Evolutionary conservation across 75 land plant genomes (phyloP).

Genomic region (Chamaecyparis obtusa): DNA sequence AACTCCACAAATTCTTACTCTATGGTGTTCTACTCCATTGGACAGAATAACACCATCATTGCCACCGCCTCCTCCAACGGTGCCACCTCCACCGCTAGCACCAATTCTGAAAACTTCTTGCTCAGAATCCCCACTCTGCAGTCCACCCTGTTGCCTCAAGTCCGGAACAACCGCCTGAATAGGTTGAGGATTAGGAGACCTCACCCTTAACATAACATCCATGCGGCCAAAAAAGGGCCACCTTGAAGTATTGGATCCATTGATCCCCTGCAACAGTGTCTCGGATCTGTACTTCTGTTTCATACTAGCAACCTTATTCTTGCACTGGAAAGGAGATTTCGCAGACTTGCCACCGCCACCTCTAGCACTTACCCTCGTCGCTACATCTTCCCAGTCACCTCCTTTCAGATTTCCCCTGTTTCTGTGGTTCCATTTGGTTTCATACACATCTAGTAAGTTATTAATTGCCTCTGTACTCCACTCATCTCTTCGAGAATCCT

Average conservation of each 20-base stretch:
- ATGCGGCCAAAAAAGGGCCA: slow-evolving; percentile 19
- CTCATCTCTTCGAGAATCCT: slow-evolving; percentile 15
- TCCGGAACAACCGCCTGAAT: not conserved
- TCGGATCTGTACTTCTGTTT: slow-evolving; percentile 35
- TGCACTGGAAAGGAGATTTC: slow-evolving; percentile 27
- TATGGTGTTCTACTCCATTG: not conserved
- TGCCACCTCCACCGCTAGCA: not conserved
- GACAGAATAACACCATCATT: not conserved
- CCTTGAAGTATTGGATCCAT: not conserved
- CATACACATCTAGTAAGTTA: slow-evolving; percentile 24
- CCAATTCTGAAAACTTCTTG: slow-evolving; percentile 2
- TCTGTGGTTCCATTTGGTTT: slow-evolving; percentile 27
- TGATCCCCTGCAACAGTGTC: slow-evolving; percentile 17
- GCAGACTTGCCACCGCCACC: slow-evolving; percentile 21
- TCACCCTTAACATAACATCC: slow-evolving; percentile 12
- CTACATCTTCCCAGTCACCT: slow-evolving; percentile 30
- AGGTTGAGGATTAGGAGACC: not conserved
- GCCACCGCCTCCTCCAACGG: not conserved
- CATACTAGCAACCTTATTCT: slow-evolving; percentile 34
- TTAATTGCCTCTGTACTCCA: slow-evolving; percentile 17
- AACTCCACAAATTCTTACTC: not conserved
- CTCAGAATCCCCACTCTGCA: slow-evolving; percentile 1
- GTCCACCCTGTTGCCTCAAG: not conserved
- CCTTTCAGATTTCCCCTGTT: slow-evolving; percentile 30
- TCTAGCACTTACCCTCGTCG: slow-evolving; percentile 21